Conservation (phyloP, 768 basidiomycete species). For the Leucocoprinus sp. region DNA sequence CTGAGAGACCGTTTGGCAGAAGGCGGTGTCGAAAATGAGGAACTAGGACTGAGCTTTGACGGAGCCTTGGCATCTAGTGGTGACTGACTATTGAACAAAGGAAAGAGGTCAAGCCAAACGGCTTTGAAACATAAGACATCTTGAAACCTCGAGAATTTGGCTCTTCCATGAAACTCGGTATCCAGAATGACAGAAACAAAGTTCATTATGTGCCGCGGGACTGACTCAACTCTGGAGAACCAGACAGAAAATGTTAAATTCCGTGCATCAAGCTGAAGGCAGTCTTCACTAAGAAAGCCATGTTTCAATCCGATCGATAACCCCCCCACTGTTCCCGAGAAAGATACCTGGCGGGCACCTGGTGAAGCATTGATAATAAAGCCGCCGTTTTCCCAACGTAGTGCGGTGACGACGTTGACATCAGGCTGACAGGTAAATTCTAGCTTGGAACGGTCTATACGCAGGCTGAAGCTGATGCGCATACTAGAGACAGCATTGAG, state of each 20-base stretch:
- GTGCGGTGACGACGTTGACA: constrained; percentile 82
- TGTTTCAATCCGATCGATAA: constrained; percentile 78
- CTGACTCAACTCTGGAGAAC: constrained; percentile 45
- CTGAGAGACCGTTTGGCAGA: constrained; percentile 37
- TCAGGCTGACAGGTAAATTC: constrained; percentile 85
- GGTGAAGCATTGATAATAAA: constrained; percentile 77
- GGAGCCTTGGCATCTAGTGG: constrained; percentile 13
- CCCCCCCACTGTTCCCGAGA: constrained; percentile 76
- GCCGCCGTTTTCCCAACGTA: constrained; percentile 93
- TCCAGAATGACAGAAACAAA: constrained; percentile 73
- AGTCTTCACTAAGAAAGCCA: constrained; percentile 78
- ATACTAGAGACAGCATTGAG: constrained; percentile 35
- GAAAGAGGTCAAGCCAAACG: constrained; percentile 87
- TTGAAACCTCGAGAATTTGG: constrained; percentile 81
- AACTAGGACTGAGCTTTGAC: constrained; percentile 17
- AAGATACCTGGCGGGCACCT: constrained; percentile 58
- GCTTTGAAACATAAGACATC: constrained; percentile 94
- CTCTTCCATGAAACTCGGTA: constrained; percentile 72
- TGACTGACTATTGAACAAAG: constrained; percentile 48
- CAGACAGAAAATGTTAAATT: constrained; percentile 75
- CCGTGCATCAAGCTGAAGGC: constrained; percentile 69
- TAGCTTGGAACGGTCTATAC: constrained; percentile 84
- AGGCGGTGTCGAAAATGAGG: constrained; percentile 12
- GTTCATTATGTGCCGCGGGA: constrained; percentile 28
- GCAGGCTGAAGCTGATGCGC: constrained; percentile 78